Evolutionary conservation across 2,329 filamentous ascomycete genomes (phyloP), one percentile per base, ranked within the genome.

Genomic region (Trichophyton mentagrophytes): DNA sequence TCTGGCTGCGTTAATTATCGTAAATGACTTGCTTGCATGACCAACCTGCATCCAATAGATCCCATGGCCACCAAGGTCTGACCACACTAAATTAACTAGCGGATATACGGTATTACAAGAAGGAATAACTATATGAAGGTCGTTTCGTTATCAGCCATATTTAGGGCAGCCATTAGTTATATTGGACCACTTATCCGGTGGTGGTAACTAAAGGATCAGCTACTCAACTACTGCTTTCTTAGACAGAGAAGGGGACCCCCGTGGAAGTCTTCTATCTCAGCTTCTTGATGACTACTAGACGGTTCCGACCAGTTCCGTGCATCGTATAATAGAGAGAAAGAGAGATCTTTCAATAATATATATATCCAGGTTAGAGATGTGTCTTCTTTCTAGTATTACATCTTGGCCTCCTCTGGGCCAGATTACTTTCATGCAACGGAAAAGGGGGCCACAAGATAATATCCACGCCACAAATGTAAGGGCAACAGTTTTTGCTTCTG

Each of bases 361-460:
- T 64, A 67, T 69, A 51, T 67, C 70, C 11, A 68, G 73, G 11
- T 71, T 70, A 0, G 73, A 78, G 63, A 79, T 75, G 73, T 73
- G 71, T 67, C 69, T 81, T 72, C 80, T 80, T 68, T 79, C 81
- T 22, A 77, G 78, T 63, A 72, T 87, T 13, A 80, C 78, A 3
- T 83, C 79, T 62, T 85, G 84, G 67, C 91, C 91, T 11, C 83
- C 89, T 0, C 73, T 96, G 58, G 89, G 86, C 1, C 88, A 91
- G 69, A 80, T 88, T 17, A 59, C 59, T 17, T 60, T 63, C 20
- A 17, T 59, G 25, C 22, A 61, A 33, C 58, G 44, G 33, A 60
- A 57, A 47, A 61, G 60, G 46, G 46, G 46, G 11, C 2, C 46
- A 25, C 5, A 20, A 49, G 33, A 25, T n/a, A 9, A 42, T 17